Evolutionary conservation across 1,139 yeast species (phyloP).

Genomic region (Eremothecium cymbalariae): DNA sequence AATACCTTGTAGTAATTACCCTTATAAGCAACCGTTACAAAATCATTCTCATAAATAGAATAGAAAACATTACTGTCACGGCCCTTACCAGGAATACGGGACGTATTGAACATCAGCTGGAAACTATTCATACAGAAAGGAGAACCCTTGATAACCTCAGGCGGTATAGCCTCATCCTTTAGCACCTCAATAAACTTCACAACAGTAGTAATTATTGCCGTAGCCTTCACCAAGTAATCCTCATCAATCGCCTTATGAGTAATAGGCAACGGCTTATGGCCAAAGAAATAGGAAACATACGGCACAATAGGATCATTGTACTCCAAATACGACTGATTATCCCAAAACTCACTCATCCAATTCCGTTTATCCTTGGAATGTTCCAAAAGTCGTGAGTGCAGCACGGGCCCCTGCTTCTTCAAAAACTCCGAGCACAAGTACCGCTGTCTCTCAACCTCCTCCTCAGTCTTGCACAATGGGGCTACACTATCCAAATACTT

Average conservation of each 20-base stretch:
- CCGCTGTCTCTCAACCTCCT: slow-evolving; percentile 46
- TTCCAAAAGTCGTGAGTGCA: slow-evolving; percentile 58
- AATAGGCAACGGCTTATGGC: slow-evolving; percentile 60
- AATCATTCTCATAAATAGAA: slow-evolving; percentile 52
- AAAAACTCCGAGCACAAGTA: slow-evolving; percentile 59
- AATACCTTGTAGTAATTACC: slow-evolving; percentile 77
- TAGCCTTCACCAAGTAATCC: slow-evolving; percentile 69
- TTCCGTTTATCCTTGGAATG: slow-evolving; percentile 61
- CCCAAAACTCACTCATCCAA: slow-evolving; percentile 95
- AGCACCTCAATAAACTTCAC: slow-evolving; percentile 48
- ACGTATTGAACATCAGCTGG: slow-evolving; percentile 83
- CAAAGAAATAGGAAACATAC: slow-evolving; percentile 82
- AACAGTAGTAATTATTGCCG: slow-evolving; percentile 51
- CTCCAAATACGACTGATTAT: slow-evolving; percentile 82
- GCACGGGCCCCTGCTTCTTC: slow-evolving; percentile 53
- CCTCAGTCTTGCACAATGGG: slow-evolving; percentile 54
- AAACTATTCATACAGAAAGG: slow-evolving; percentile 95
- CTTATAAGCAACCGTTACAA: slow-evolving; percentile 63
- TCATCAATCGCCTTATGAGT: slow-evolving; percentile 45
- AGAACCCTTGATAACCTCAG: slow-evolving; percentile 71
- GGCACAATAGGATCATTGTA: slow-evolving; percentile 93
- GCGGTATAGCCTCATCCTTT: slow-evolving; percentile 52
- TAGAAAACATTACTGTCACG: slow-evolving; percentile 49
- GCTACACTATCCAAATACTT: slow-evolving; percentile 65
- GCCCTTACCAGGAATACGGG: slow-evolving; percentile 63